Evolutionary conservation across 441 rosid genomes (phyloP).

Genomic region (Omphalea diandra): DNA sequence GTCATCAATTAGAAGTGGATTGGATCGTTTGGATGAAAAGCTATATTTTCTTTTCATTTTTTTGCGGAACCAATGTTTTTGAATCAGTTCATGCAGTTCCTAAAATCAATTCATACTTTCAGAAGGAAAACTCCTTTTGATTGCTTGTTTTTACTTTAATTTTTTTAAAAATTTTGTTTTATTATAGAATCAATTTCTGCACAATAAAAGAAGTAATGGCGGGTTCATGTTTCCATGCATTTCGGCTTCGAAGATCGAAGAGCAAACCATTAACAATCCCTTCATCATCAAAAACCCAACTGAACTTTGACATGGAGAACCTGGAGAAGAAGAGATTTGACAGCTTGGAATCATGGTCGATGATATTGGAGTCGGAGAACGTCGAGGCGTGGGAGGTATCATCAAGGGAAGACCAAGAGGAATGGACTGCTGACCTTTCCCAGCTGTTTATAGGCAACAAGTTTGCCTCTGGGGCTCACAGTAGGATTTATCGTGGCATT

Average conservation of each 20-base stretch:
- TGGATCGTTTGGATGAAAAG: too few species aligned
- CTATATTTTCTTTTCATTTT: constrained; percentile 32
- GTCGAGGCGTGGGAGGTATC: constrained; percentile 95
- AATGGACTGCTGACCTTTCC: constrained; percentile 95
- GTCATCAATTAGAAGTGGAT: too few species aligned
- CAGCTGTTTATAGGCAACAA: constrained; percentile 94
- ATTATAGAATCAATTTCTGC: too few species aligned
- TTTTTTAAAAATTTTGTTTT: too few species aligned
- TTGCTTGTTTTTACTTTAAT: constrained; percentile 38
- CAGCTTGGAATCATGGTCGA: constrained; percentile 96
- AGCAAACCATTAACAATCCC: constrained; percentile 46
- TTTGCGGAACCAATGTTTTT: constrained; percentile 63
- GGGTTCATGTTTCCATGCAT: constrained; percentile 65
- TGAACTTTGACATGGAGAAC: constrained; percentile 59
- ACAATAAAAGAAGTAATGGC: too few species aligned
- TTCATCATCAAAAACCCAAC: constrained; percentile 50
- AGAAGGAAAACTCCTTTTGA: constrained; percentile 62
- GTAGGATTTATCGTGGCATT: constrained; percentile 91
- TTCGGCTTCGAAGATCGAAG: constrained; percentile 56
- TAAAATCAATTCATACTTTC: constrained; percentile 90
- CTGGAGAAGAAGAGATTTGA: constrained; percentile 91
- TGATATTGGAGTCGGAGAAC: constrained; percentile 91
- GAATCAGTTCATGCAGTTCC: constrained; percentile 94
- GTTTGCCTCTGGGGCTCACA: constrained; percentile 94
- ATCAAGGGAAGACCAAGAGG: constrained; percentile 79